Evolutionary conservation across 352 stramenopile genomes (phyloP).

Genomic region (Thraustochytrium sp.): DNA sequence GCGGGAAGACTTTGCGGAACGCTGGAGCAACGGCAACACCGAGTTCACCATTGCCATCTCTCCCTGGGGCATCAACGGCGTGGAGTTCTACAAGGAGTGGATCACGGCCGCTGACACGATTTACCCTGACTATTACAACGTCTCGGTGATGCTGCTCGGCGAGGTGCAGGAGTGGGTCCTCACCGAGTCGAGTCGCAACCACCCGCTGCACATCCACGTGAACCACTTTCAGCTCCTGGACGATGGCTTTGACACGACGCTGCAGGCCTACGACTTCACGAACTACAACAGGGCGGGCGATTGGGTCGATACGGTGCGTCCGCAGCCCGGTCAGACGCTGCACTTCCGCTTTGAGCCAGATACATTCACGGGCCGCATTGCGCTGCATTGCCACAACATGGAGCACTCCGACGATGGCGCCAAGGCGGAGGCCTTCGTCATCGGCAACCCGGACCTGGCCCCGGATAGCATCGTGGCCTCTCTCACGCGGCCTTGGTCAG

Average conservation of each 20-base stretch:
- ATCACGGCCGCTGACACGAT: background rate
- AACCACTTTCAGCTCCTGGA: slow-evolving; percentile 42
- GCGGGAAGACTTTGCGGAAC: background rate
- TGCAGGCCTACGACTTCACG: background rate
- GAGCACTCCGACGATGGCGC: slow-evolving; percentile 35
- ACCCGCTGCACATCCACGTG: slow-evolving; percentile 42
- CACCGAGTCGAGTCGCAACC: background rate
- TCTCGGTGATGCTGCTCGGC: slow-evolving; percentile 23
- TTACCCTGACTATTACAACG: background rate
- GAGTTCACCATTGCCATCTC: background rate
- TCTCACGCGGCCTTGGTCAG: background rate
- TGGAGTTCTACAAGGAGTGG: slow-evolving; percentile 18
- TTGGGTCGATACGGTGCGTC: slow-evolving; percentile 30
- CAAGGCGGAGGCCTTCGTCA: slow-evolving; percentile 32
- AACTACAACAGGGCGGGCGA: background rate
- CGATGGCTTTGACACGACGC: slow-evolving; percentile 8
- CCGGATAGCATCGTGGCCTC: background rate
- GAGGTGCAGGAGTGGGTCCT: slow-evolving; percentile 31
- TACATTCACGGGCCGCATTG: slow-evolving; percentile 30
- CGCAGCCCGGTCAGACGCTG: background rate
- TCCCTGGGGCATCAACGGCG: background rate
- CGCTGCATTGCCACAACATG: slow-evolving; percentile 42
- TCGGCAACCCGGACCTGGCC: slow-evolving; percentile 34
- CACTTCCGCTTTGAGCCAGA: slow-evolving; percentile 34
- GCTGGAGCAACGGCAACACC: background rate